phyloP scores from a whole-genome alignment of 1,284 basidiomycete species.

The Xanthoconium separans region DNA sequence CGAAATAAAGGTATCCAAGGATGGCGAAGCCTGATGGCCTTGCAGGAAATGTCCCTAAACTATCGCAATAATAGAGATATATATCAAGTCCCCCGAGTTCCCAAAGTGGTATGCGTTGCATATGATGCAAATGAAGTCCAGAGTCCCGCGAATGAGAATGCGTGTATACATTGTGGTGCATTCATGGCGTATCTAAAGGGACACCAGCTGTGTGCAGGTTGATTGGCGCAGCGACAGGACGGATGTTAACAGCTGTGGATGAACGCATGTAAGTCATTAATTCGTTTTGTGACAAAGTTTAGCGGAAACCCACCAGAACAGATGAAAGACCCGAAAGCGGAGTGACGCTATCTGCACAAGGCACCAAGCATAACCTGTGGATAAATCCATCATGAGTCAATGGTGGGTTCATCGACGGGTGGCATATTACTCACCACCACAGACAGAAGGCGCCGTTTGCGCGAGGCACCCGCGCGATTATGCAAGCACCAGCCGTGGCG shows the following conservation, averaged over 20 bases:
- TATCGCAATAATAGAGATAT: constrained; percentile 22
- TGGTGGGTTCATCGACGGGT: too few relatives aligned
- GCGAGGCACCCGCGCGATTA: neutral
- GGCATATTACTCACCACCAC: too few relatives aligned
- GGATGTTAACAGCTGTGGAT: constrained; percentile 7
- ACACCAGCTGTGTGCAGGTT: neutral
- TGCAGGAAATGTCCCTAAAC: neutral
- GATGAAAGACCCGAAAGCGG: neutral
- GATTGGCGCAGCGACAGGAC: neutral
- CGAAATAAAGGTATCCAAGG: neutral
- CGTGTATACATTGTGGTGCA: constrained; percentile 28
- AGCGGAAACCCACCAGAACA: constrained; percentile 5
- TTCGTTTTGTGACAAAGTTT: neutral
- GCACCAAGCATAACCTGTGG: too few relatives aligned
- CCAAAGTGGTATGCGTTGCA: constrained; percentile 3
- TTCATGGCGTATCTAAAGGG: constrained; percentile 10
- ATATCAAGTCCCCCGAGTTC: constrained; percentile 14
- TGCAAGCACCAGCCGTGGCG: constrained; percentile 23
- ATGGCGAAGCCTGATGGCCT: neutral
- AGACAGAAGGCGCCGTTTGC: neutral
- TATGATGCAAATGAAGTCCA: constrained; percentile 5
- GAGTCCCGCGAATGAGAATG: constrained; percentile 21
- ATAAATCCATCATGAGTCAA: too few relatives aligned
- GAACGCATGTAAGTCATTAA: neutral
- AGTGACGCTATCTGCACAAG: neutral